Evolutionary conservation across 805 yeast genomes (phyloP).

Genomic region (Zygotorulaspora chibaensis): DNA sequence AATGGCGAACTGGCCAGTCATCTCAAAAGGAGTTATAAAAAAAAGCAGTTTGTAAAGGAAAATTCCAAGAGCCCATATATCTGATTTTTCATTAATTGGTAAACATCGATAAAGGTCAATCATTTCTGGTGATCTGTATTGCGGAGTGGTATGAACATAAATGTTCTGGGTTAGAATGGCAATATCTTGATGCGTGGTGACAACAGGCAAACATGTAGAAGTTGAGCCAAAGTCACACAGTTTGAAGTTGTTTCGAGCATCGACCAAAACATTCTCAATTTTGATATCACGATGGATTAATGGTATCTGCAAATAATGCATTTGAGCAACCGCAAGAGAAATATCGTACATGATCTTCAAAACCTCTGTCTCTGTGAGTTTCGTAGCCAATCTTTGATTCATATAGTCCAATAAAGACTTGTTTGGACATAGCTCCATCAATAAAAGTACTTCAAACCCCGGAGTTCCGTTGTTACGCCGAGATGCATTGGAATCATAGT

Average conservation of each 20-base stretch:
- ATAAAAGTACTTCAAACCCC: slow-evolving; percentile 78
- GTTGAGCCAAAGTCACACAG: slow-evolving; percentile 94
- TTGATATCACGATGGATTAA: slow-evolving; percentile 90
- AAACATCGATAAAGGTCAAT: slow-evolving; percentile 76
- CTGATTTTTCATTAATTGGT: slow-evolving; percentile 88
- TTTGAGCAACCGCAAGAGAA: slow-evolving; percentile 69
- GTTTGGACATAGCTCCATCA: slow-evolving; percentile 92
- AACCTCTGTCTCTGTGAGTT: slow-evolving; percentile 71
- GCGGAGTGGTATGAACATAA: slow-evolving; percentile 89
- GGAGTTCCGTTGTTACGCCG: slow-evolving; percentile 38
- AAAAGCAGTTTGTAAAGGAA: slow-evolving; percentile 86
- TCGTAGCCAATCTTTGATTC: slow-evolving; percentile 80
- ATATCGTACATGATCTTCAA: slow-evolving; percentile 80
- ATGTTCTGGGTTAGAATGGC: slow-evolving; percentile 78
- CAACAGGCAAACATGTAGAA: slow-evolving; percentile 44
- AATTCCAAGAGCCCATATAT: slow-evolving; percentile 95
- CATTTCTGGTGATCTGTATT: slow-evolving; percentile 95
- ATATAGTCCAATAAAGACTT: slow-evolving; percentile 83
- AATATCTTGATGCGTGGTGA: slow-evolving; percentile 73
- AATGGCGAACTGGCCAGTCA: slow-evolving; percentile 77
- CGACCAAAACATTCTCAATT: slow-evolving; percentile 88
- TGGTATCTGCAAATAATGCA: slow-evolving; percentile 69
- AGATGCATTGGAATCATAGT: slow-evolving; percentile 74
- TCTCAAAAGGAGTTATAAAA: slow-evolving; percentile 91
- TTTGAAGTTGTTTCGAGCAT: slow-evolving; percentile 63